A percentile compares a stretch with the other conserved stretches of the same genome.
Conservation (phyloP, 2,329 filamentous ascomycete genomes). For the Scedosporium dehoogii region DNA sequence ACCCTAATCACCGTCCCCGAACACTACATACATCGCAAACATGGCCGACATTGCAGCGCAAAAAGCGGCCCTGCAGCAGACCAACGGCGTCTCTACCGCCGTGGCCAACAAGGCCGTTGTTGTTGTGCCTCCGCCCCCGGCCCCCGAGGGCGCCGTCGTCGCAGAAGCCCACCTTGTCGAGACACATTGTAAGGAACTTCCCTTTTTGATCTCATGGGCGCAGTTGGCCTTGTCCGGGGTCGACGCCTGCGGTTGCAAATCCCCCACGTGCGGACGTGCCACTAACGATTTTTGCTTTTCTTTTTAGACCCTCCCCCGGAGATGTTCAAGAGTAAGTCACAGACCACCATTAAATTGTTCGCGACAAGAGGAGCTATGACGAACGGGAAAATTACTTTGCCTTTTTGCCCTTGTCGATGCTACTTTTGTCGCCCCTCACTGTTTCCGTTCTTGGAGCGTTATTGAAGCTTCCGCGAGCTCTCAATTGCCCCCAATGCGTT, state of each 20-base stretch:
- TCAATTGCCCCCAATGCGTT: not conserved
- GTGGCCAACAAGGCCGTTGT: not conserved
- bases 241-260: not conserved
- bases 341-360: not conserved
- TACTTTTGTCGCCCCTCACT: not conserved
- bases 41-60: not conserved
- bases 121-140: not conserved
- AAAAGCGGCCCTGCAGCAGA: not conserved
- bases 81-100: not conserved
- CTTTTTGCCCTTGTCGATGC: not conserved
- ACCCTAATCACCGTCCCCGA: not conserved
- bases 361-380: slow-evolving; percentile 10
- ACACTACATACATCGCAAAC: not conserved
- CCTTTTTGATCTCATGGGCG: not conserved
- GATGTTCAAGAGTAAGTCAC: slow-evolving; percentile 55
- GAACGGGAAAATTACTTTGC: not conserved
- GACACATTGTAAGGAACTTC: slow-evolving; percentile 50
- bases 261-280: not conserved
- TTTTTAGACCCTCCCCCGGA: slow-evolving; percentile 49
- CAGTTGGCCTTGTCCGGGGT: not conserved
- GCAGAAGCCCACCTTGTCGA: slow-evolving; percentile 68
- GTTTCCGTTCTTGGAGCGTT: not conserved
- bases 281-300: not conserved
- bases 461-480: not conserved
- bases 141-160: slow-evolving; percentile 42